Evolutionary conservation across 768 basidiomycete species (phyloP).

Genomic region (Mycena sanguinolenta): DNA sequence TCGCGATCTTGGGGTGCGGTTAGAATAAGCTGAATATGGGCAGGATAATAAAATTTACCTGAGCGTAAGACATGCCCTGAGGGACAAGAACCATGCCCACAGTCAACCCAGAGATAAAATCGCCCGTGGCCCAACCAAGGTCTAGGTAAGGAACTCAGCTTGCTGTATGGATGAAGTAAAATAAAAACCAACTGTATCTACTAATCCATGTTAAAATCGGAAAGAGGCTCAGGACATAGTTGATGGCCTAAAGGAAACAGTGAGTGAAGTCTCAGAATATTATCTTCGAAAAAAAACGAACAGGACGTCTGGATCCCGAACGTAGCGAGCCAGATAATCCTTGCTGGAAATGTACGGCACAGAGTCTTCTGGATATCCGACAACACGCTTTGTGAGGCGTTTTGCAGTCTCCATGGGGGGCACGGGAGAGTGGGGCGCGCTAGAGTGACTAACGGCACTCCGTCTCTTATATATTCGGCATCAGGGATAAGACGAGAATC

Average conservation of each 20-base stretch:
- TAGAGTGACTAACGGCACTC: not conserved
- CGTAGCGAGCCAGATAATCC: slow-evolving; percentile 63
- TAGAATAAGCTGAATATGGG: not conserved
- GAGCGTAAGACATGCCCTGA: slow-evolving; percentile 92
- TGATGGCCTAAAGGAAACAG: slow-evolving; percentile 56
- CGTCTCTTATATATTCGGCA: not conserved
- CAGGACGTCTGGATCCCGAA: slow-evolving; percentile 62
- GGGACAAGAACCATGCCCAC: slow-evolving; percentile 97
- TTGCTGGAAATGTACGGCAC: slow-evolving; percentile 71
- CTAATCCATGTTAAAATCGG: slow-evolving; percentile 89
- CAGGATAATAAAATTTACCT: slow-evolving; percentile 53
- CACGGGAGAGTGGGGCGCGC: too few relatives aligned
- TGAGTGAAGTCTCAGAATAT: slow-evolving; percentile 19
- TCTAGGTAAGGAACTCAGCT: slow-evolving; percentile 55
- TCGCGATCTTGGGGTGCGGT: slow-evolving; percentile 73
- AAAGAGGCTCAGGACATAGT: slow-evolving; percentile 83
- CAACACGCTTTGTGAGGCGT: slow-evolving; percentile 66
- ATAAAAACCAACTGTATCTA: slow-evolving; percentile 78
- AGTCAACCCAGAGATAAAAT: slow-evolving; percentile 91
- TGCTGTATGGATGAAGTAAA: not conserved
- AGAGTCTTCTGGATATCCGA: slow-evolving; percentile 71
- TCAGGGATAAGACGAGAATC: too few relatives aligned
- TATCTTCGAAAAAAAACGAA: slow-evolving; percentile 48
- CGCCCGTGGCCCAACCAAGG: slow-evolving; percentile 85
- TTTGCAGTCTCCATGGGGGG: slow-evolving; percentile 51